Evolutionary conservation across 1,284 basidiomycete genomes (phyloP).

Genomic region (Coniferiporia sulphurascens): DNA sequence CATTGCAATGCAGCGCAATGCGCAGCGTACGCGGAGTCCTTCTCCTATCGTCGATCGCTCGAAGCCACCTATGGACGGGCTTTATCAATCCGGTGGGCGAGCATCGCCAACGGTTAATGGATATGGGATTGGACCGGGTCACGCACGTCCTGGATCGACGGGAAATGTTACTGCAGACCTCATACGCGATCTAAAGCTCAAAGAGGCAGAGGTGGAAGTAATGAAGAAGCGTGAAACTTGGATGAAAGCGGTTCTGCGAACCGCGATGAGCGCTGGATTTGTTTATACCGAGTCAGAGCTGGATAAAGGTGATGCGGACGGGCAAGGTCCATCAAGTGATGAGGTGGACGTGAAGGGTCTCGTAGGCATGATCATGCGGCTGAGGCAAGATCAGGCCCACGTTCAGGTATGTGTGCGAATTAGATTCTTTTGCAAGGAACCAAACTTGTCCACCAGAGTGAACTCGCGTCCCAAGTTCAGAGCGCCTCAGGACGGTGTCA

Average conservation of each 20-base stretch:
- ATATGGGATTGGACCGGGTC: slow-evolving; percentile 32
- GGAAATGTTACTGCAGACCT: slow-evolving; percentile 71
- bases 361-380: slow-evolving; percentile 70
- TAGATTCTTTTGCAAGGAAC: slow-evolving; percentile 8
- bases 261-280: slow-evolving; percentile 81
- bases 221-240: slow-evolving; percentile 79
- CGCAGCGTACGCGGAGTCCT: slow-evolving; percentile 50
- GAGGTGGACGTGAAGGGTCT: slow-evolving; percentile 42
- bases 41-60: slow-evolving; percentile 53
- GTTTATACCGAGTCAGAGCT: slow-evolving; percentile 60
- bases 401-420: slow-evolving; percentile 65
- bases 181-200: slow-evolving; percentile 71
- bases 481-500: slow-evolving; percentile 73
- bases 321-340: slow-evolving; percentile 29
- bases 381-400: slow-evolving; percentile 87
- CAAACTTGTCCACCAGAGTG: slow-evolving; percentile 41
- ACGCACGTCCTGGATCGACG: slow-evolving; percentile 48
- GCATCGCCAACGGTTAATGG: slow-evolving; percentile 55
- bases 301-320: slow-evolving; percentile 36
- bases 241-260: slow-evolving; percentile 79
- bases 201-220: slow-evolving; percentile 76
- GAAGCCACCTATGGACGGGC: slow-evolving; percentile 53
- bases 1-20: slow-evolving; percentile 47
- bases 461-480: slow-evolving; percentile 71
- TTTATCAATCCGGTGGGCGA: slow-evolving; percentile 44